Conservation (phyloP, 1,139 yeast genomes). For the Sugiyamaella pinicola region DNA sequence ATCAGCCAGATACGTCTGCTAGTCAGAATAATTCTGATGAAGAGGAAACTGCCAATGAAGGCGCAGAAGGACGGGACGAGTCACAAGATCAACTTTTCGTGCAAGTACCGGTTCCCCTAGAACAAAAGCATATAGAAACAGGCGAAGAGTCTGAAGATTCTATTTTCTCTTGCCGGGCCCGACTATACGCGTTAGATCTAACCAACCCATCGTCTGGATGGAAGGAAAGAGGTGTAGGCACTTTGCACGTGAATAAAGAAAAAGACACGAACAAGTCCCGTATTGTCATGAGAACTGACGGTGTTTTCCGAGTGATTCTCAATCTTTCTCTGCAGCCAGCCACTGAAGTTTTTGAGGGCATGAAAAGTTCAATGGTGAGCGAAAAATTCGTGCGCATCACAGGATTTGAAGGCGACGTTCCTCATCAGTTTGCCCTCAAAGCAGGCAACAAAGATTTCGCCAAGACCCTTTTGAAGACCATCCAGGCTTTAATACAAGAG, state of each 20-base stretch:
- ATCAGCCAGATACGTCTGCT: slow-evolving; percentile 20
- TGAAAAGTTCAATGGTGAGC: slow-evolving; percentile 75
- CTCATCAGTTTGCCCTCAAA: slow-evolving; percentile 81
- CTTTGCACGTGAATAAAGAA: slow-evolving; percentile 66
- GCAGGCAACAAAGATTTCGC: slow-evolving; percentile 67
- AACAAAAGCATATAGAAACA: slow-evolving; percentile 59
- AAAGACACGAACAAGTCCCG: slow-evolving; percentile 49
- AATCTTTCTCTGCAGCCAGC: slow-evolving; percentile 66
- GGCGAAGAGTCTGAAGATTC: slow-evolving; percentile 90
- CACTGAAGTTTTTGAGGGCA: slow-evolving; percentile 70
- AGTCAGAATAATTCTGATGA: slow-evolving; percentile 17
- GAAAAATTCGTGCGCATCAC: slow-evolving; percentile 80
- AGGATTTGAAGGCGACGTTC: slow-evolving; percentile 59
- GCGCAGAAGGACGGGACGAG: slow-evolving; percentile 28
- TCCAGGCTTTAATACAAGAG: slow-evolving; percentile 45
- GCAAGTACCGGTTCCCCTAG: slow-evolving; percentile 35
- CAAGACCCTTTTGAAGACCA: slow-evolving; percentile 56
- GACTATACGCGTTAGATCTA: slow-evolving; percentile 74
- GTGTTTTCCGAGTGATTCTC: slow-evolving; percentile 77
- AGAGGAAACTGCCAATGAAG: slow-evolving; percentile 21
- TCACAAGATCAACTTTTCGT: slow-evolving; percentile 35
- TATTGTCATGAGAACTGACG: slow-evolving; percentile 89
- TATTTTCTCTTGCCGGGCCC: slow-evolving; percentile 69
- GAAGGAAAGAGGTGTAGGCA: slow-evolving; percentile 95
- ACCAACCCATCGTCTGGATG: slow-evolving; percentile 72